Conservation (phyloP, 2,329 filamentous ascomycete genomes). For the Phialophora chinensis region DNA sequence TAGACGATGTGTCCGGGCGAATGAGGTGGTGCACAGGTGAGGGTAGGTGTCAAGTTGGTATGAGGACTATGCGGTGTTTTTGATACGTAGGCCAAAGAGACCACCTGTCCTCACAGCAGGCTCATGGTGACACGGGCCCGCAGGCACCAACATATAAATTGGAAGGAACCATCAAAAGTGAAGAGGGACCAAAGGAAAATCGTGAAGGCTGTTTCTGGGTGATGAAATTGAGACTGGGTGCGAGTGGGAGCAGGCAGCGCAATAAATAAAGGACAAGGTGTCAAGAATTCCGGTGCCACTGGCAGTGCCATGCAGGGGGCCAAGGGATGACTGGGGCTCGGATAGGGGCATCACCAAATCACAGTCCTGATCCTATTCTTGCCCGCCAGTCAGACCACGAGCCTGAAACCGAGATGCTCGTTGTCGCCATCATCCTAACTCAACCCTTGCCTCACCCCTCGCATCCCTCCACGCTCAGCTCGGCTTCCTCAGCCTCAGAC, state of each 20-base stretch:
- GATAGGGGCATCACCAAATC: not conserved
- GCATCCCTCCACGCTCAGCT: slow-evolving; percentile 24
- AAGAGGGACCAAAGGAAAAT: slow-evolving; percentile 13
- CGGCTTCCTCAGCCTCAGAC: slow-evolving; percentile 29
- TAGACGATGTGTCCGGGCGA: slow-evolving; percentile 8
- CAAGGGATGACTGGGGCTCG: slow-evolving; percentile 7
- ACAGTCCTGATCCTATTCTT: slow-evolving; percentile 26
- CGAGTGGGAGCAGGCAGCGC: slow-evolving; percentile 30
- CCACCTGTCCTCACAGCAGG: slow-evolving; percentile 37
- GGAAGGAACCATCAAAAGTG: slow-evolving; percentile 26
- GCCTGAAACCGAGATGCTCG: not conserved
- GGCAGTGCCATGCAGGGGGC: slow-evolving; percentile 16
- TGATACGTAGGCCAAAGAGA: slow-evolving; percentile 31
- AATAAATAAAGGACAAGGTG: slow-evolving; percentile 37
- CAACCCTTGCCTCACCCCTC: slow-evolving; percentile 31
- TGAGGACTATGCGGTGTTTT: slow-evolving; percentile 20
- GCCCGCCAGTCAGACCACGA: slow-evolving; percentile 25
- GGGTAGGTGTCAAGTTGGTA: slow-evolving; percentile 23
- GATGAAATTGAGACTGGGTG: slow-evolving; percentile 10
- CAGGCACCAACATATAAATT: slow-evolving; percentile 23
- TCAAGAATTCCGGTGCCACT: slow-evolving; percentile 21
- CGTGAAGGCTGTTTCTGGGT: slow-evolving; percentile 19
- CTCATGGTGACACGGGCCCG: slow-evolving; percentile 32
- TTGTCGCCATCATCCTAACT: slow-evolving; percentile 18
- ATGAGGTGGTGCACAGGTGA: slow-evolving; percentile 12